These are phyloP conservation scores for Trichoderma koningii DNA, from an alignment of 2,329 filamentous ascomycete genomes.

Conservation along the genomic window DNA sequence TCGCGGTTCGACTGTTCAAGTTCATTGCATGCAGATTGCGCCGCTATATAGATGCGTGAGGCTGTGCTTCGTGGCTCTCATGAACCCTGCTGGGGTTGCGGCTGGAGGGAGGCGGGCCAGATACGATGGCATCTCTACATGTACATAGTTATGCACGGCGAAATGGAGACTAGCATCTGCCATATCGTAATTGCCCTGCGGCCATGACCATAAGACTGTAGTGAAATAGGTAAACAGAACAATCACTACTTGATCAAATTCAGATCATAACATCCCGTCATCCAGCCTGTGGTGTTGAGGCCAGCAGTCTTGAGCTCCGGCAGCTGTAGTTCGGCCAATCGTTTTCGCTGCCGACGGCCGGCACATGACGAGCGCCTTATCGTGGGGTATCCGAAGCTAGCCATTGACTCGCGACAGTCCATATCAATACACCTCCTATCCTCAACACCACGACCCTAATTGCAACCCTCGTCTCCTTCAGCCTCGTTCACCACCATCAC, in stretches of 20 bases:
- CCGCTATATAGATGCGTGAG: neutral
- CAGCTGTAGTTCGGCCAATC: conserved; percentile 12
- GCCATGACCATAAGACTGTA: too few relatives aligned
- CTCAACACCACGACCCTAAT: conserved; percentile 1
- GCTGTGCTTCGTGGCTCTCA: conserved; percentile 8
- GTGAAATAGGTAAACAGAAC: too few relatives aligned
- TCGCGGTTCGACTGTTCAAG: too few relatives aligned
- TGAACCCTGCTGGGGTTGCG: neutral
- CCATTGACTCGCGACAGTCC: conserved; percentile 26
- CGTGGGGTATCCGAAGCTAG: conserved; percentile 18
- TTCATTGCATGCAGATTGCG: neutral
- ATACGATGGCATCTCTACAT: too few relatives aligned
- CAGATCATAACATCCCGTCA: too few relatives aligned
- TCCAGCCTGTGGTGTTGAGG: too few relatives aligned
- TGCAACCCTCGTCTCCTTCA: neutral
- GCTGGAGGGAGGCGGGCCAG: neutral
- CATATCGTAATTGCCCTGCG: too few relatives aligned
- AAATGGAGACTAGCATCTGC: too few relatives aligned
- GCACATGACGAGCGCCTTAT: neutral
- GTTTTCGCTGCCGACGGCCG: conserved; percentile 24
- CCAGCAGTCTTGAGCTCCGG: neutral
- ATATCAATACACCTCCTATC: conserved; percentile 9
- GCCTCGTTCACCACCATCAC: conserved; percentile 5
- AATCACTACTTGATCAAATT: too few relatives aligned
- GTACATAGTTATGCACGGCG: too few relatives aligned